Evolutionary conservation across 1,284 basidiomycete species (phyloP), one percentile per base, ranked within the genome.

Genomic region (Ceraceosorus bombacis): DNA sequence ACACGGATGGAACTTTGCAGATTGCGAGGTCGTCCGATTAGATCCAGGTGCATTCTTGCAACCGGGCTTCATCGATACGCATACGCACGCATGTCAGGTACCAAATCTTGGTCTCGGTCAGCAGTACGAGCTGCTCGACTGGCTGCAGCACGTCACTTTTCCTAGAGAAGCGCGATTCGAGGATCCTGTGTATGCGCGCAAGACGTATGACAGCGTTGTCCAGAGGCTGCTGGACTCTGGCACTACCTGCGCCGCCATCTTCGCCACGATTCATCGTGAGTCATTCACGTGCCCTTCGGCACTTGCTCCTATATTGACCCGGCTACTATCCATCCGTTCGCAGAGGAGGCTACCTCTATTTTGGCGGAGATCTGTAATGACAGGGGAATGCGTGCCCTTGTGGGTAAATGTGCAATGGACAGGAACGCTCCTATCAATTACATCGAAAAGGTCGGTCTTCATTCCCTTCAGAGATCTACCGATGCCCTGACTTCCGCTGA

Each of bases 391-490:
- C 84, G 93, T 53, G 90, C 88, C 0, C 87, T 91, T 70, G 84
- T 91, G 52, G 90, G 90, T 50, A 81, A 94, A 86, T 96, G 93
- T 79, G 92, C 90, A 80, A 96, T 97, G 91, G 83, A 96, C 80
- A 82, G 86, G 27, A 83, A 92, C 72, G 82, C 80, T 49, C 85
- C 88, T 0, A 78, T 81, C 9, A 80, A 84, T 73, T 96, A 94
- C 78, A 78, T 86, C 67, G 91, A 95, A 62, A 68, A 71, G 43
- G 43, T 46, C 43, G 43, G 43, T 46, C 1, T 15, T 1, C 10
- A 10, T 27, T 27, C 27, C 27, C 27, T 2, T 27, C 27, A 46
- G 43, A 46, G 15, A 4, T 15, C 15, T 10, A 46, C 43, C 10
- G 10, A 10, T 46, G 43, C 43, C 43, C 4, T 15, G 27, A 27